Evolutionary conservation across 352 stramenopile genomes (phyloP), one percentile per base, ranked within the genome.

Genomic region (Blastocystis sp.): DNA sequence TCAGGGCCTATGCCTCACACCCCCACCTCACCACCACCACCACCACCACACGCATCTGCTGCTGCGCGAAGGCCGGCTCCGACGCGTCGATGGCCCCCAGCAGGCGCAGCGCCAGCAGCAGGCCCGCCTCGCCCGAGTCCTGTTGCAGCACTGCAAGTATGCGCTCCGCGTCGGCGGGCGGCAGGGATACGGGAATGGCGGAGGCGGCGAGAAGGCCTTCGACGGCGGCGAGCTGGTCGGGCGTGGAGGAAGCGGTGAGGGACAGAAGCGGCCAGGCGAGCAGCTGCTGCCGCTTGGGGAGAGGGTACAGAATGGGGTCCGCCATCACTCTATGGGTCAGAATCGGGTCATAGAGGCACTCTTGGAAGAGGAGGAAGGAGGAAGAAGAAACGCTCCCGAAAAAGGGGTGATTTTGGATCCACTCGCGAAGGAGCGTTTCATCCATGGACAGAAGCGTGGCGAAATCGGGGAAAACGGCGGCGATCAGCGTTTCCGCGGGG

Each of bases 371-470:
- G 23, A 19, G 7, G 40, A 11, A 52, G 11, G 17, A 17, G 7
- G 40, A 7, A 7, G 64, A 52, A 0, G 34, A 34, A 11, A 74
- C 41, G 34, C 41, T 41, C 11, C 41, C 41, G 64, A 74, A 74
- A 45, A 74, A 74, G 1, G 23, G 64, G 40, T 74, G 64, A 45
- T 74, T 48, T 74, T 43, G 40, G 21, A 74, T 28, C 64, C 34
- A 45, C 45, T 74, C 64, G 64, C 5, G 28, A 74, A 5, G 5
- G 48, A 14, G 48, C 48, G 48, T 56, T 56, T 56, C 48, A 56
- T 56, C 14, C 48, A 56, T 56, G 5, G 48, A 17, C 14, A 56
- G 5, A 7, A 56, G 14, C 48, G 5, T 14, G 14, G 48, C 48
- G 5, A 56, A 56, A 7, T 7, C 48, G 48, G 48, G 48, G 5